Evolutionary conservation across 495 filamentous ascomycete species (phyloP), one percentile per base, ranked within the genome.

Genomic region (Talaromyces adpressus): DNA sequence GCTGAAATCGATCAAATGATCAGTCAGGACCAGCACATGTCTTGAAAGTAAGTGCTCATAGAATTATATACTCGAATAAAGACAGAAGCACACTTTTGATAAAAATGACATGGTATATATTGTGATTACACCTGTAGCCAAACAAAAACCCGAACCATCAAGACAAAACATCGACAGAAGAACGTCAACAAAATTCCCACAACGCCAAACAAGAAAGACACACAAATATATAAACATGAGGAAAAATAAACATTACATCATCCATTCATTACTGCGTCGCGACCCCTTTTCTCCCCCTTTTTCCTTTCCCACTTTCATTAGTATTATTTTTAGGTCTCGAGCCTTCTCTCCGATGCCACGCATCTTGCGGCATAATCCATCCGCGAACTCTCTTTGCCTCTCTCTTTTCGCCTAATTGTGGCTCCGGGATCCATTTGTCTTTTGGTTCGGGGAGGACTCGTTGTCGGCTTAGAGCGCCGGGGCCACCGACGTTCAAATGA

Each of bases 371-470:
- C 78, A 83, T 86, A 1, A 95, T 85, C 91, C 92, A 97, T 0
- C 92, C 92, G 18, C 92, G 77, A 6, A 85, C 80, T 51, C 90
- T 78, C 79, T 93, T 96, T 57, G 91, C 91, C 76, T 90, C 88
- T 22, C 92, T 79, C 79, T 86, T 89, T 82, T 97, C 92, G 4
- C 87, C 85, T 64, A 89, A 79, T 68, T 92, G 88, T 41, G 89
- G 88, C 78, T 88, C 87, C 9, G 91, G 91, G 71, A 97, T 94
- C 92, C 92, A 96, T 65, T 81, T 77, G 72, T 97, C 92, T 64
- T 89, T 85, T 1, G 82, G 75, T 14, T 77, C 81, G 0, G 83
- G 71, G 58, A 89, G 77, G 57, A 85, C 82, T 69, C 89, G 88
- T 72, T 89, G 83, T 36, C 92, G 73, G 2, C 89, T 92, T 18